Evolutionary conservation across 345 rosid species (phyloP).

Genomic region (Lumnitzera littorea): DNA sequence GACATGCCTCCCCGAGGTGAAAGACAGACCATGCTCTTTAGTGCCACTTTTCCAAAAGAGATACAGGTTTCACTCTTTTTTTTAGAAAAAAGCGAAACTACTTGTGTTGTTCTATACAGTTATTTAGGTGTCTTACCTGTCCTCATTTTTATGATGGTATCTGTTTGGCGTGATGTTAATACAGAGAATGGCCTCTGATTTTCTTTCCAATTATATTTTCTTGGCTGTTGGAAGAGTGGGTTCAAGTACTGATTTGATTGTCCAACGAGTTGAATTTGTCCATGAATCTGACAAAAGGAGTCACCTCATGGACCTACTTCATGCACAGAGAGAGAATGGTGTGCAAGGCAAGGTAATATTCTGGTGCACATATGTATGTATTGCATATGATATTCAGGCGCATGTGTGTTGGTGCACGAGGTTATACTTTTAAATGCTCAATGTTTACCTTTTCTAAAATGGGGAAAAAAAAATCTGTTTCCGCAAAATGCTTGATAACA

Average conservation of each 20-base stretch:
- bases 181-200: slow-evolving; percentile 98
- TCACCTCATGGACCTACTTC: slow-evolving; percentile 98
- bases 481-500: too few species aligned
- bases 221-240: slow-evolving; percentile 99
- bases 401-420: too few species aligned
- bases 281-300: slow-evolving; percentile 96
- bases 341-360: slow-evolving; percentile 61
- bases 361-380: too few species aligned
- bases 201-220: slow-evolving; percentile 65
- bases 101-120: too few species aligned
- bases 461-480: too few species aligned
- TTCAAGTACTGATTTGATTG: slow-evolving; percentile 97
- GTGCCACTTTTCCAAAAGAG: slow-evolving; percentile 97
- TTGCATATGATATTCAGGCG: too few species aligned
- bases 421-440: too few species aligned
- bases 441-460: too few species aligned
- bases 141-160: neutral
- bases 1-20: slow-evolving; percentile 91
- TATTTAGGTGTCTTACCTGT: neutral
- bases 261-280: slow-evolving; percentile 93
- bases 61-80: slow-evolving; percentile 58
- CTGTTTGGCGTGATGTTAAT: slow-evolving; percentile 7
- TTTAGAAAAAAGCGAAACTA: too few species aligned
- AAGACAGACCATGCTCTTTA: slow-evolving; percentile 90
- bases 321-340: slow-evolving; percentile 84